Percentiles rank a stretch among this genome's conserved stretches.
phyloP scores from a whole-genome alignment of 768 basidiomycete species.

The Podaxis rugospora region DNA sequence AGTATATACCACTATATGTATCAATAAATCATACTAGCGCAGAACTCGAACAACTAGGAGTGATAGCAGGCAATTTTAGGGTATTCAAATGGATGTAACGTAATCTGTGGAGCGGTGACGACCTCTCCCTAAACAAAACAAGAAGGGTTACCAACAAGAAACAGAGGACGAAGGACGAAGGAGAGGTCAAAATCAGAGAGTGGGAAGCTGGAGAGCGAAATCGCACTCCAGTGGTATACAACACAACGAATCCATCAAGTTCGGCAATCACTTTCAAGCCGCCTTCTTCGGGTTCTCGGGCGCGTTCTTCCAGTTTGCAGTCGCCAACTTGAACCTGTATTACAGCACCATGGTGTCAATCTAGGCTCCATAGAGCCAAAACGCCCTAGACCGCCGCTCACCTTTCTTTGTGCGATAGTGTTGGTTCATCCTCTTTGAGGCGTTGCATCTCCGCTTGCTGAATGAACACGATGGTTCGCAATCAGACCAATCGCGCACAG shows the following conservation, averaged over 20 bases:
- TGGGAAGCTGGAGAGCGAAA: not conserved
- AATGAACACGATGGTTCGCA: conserved; percentile 5
- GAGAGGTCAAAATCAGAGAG: conserved; percentile 3
- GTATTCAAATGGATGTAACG: conserved; percentile 10
- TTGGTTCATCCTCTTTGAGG: conserved; percentile 71
- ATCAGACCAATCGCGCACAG: conserved; percentile 8
- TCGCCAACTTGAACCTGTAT: conserved; percentile 65
- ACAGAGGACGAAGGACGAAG: not conserved
- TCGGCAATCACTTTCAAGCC: conserved; percentile 16
- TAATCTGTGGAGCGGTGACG: not conserved
- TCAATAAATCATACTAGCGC: conserved; percentile 21
- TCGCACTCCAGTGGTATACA: not conserved
- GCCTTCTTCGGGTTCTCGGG: conserved; percentile 59
- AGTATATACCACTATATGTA: conserved; percentile 6
- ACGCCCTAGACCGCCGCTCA: conserved; percentile 27
- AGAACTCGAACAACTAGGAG: conserved; percentile 21
- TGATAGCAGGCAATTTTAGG: conserved; percentile 8
- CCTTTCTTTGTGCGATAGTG: conserved; percentile 72
- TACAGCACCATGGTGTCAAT: conserved; percentile 13
- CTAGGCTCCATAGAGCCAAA: conserved; percentile 13
- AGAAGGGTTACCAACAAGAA: conserved; percentile 6
- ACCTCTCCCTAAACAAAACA: not conserved
- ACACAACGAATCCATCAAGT: not conserved
- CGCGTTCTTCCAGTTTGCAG: conserved; percentile 73
- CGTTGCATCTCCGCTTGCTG: conserved; percentile 78